Evolutionary conservation across 2,329 filamentous ascomycete genomes (phyloP), one percentile per base, ranked within the genome.

Genomic region (Mollisia scopiformis): DNA sequence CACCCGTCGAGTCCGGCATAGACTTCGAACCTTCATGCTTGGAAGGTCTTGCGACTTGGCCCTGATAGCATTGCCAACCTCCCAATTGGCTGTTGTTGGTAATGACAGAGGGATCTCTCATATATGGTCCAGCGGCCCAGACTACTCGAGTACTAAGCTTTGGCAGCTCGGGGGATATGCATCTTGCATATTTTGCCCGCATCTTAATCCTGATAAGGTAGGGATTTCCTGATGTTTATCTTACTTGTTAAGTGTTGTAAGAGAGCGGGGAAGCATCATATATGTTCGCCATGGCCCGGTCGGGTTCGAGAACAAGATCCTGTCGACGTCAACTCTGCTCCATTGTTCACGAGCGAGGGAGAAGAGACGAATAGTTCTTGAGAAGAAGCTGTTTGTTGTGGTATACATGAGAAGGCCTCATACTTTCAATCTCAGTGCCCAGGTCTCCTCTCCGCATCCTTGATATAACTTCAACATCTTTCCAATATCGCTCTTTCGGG

Each of bases 221-320:
- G 49, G 47, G 49, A 51, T 51, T 33, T 13, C 19, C 49, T 51
- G 49, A 51, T 11, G 14, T 51, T 51, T 33, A 51, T 51, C 13
- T 51, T 51, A 31, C 5, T 51, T 25, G 19, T 51, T 51, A 21
- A 13, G 27, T 31, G 16, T 6, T 33, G 49, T 30, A 31, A 51
- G 30, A 51, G 30, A 11, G 49, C 4, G 49, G 16, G 28, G 16
- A 16, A 19, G 27, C 16, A 33, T 33, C 23, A 51, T 51, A 51
- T 51, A 51, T 51, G 13, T 23, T 21, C 1, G 7, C 19, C 6
- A 11, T 31, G 4, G 4, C 16, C 27, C 21, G 13, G 19, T 19
- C 6, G 10, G 6, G 21, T 43, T 23, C 13, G n/a, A 21, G n/a
- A n/a, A n/a, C n/a, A n/a, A n/a, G n/a, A n/a, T n/a, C n/a, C n/a